Conservation (phyloP, 2,329 filamentous ascomycete genomes). For the Pseudomassariella vexata region DNA sequence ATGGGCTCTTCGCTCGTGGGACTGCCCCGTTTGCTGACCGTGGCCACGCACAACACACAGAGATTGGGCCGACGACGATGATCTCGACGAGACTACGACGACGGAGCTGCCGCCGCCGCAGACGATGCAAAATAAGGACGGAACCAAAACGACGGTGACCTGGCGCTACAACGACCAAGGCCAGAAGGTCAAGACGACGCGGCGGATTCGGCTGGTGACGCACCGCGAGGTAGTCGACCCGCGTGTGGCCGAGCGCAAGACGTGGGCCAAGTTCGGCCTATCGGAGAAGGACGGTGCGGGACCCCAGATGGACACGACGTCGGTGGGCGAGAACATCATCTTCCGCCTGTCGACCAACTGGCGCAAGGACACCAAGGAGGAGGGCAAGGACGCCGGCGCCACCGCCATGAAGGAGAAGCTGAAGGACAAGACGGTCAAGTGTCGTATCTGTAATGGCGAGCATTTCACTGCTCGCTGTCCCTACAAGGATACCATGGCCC, state of each 20-base stretch:
- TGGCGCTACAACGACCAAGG: constrained; percentile 88
- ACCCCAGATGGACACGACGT: constrained; percentile 83
- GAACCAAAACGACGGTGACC: constrained; percentile 90
- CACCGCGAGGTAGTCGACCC: constrained; percentile 94
- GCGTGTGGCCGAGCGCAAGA: constrained; percentile 88
- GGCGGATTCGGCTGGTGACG: constrained; percentile 86
- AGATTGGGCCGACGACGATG: constrained; percentile 96
- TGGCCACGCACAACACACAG: constrained; percentile 14
- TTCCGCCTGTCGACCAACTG: constrained; percentile 92
- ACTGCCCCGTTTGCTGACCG: not conserved
- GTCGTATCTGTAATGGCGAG: constrained; percentile 96
- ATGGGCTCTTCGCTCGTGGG: too few relatives aligned
- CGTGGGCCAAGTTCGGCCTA: constrained; percentile 87
- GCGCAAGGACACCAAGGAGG: constrained; percentile 82
- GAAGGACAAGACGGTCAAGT: constrained; percentile 99
- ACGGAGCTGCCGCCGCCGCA: constrained; percentile 74
- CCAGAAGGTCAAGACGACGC: constrained; percentile 95
- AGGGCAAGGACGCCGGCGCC: constrained; percentile 67
- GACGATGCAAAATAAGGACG: constrained; percentile 95
- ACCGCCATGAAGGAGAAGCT: constrained; percentile 74
- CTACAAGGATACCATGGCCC: constrained; percentile 99
- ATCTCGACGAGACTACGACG: constrained; percentile 64
- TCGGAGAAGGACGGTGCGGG: constrained; percentile 81
- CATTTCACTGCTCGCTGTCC: constrained; percentile 99
- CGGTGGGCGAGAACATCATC: constrained; percentile 94